Evolutionary conservation across 331 rosid genomes (phyloP), one percentile per base, ranked within the genome.

Genomic region (Cydonia oblonga): DNA sequence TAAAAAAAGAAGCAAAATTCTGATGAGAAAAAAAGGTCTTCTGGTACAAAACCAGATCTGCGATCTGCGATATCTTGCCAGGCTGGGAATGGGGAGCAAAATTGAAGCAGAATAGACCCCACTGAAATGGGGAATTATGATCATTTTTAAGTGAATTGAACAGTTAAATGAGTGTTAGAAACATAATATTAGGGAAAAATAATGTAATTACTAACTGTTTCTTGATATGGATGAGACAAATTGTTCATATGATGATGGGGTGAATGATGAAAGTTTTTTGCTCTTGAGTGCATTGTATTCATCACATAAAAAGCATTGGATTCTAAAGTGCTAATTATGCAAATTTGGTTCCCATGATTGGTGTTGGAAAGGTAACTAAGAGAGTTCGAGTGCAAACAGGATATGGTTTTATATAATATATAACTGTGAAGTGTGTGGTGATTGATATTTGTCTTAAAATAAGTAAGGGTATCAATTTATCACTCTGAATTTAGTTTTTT

Each of bases 81-180:
- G 92, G 88, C 89, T 86, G 86, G 85, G 76, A 70, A 65, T 59
- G 58, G 81, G 78, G 28, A 63, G 40, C 76, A 69, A 76, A 32
- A 7, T 85, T 66, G 83, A 85, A 80, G 84, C 73, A 18, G 11
- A 63, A 19, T 35, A 63, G 74, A 70, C 88, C 83, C 92, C 79
- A 83, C 88, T 29, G 5, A 56, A 56, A 0, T 11, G 62, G 54
- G 16, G 3, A 63, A 14, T 23, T 20, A 71, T 26, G 67, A 58
- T 66, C 70, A 1, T 7, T 19, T 33, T 8, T 16, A 23, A 59
- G 67, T 40, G 59, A 60, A 72, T n/a, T 5, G 9, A 72, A 40
- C 64, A 53, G 20, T 64, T 51, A 33, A 20, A 6, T 26, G 23
- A 5, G 46, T 20, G 44, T 59, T 25, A 35, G 35, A 33, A 28